These are phyloP conservation scores for Trichoderma cornu-damae DNA, from an alignment of 2,329 filamentous ascomycete genomes.

Conservation along the genomic window DNA sequence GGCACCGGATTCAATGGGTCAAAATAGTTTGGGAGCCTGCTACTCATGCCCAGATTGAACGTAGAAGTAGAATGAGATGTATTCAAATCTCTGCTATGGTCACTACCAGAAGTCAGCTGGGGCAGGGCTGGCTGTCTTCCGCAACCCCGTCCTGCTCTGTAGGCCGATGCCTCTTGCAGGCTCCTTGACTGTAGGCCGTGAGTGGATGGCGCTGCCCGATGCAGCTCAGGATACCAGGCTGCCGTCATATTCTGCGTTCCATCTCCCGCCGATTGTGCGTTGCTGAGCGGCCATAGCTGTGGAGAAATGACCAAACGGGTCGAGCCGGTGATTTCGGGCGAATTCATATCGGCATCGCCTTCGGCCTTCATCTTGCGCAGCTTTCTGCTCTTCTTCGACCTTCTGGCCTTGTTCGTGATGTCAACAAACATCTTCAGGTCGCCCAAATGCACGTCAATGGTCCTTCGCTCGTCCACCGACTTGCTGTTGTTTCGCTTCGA, in stretches of 20 bases:
- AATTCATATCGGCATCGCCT: too few species aligned
- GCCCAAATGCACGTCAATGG: slow-evolving; percentile 28
- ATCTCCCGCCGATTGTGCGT: background rate
- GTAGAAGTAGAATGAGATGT: background rate
- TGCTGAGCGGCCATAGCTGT: background rate
- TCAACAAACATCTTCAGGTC: slow-evolving; percentile 21
- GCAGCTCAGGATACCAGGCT: too few species aligned
- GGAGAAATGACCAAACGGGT: background rate
- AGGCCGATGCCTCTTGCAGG: background rate
- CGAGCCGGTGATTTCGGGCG: background rate
- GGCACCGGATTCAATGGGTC: background rate
- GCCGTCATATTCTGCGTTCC: too few species aligned
- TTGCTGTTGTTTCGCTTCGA: slow-evolving; percentile 22
- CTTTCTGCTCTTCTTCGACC: background rate
- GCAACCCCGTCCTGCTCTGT: background rate
- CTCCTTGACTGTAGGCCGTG: background rate
- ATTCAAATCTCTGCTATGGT: background rate
- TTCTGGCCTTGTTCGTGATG: background rate
- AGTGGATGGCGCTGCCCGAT: background rate
- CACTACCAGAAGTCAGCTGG: background rate
- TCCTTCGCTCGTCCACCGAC: slow-evolving; percentile 22
- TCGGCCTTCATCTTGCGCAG: background rate
- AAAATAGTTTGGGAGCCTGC: background rate
- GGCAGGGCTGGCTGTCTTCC: background rate
- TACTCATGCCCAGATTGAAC: background rate